A percentile compares a stretch with the other conserved stretches of the same genome.
These are phyloP conservation scores for Eucalyptus urophylla DNA, from an alignment of 345 rosid genomes.

Conservation along the genomic window DNA sequence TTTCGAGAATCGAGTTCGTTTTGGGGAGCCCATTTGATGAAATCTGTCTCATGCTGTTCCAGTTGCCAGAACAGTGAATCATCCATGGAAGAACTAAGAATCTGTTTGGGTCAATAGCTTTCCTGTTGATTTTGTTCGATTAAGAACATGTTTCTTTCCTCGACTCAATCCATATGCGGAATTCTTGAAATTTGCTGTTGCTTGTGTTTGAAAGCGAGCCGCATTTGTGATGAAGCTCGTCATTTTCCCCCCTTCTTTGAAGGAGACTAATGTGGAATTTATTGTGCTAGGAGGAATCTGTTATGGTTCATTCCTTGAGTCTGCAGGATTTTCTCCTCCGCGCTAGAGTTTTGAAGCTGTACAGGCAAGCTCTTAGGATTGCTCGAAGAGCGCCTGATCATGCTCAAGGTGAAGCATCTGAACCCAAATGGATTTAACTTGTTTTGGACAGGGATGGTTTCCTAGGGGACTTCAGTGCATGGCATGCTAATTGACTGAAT, in stretches of 20 bases:
- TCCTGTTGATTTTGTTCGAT: neutral
- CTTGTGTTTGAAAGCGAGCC: neutral
- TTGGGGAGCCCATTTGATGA: neutral
- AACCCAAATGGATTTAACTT: neutral
- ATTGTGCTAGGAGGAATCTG: neutral
- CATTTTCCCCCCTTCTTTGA: neutral
- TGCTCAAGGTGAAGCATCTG: constrained; percentile 36
- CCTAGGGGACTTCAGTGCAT: neutral
- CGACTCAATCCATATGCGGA: neutral
- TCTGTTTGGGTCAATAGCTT: neutral
- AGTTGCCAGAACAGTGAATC: neutral
- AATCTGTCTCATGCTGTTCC: neutral
- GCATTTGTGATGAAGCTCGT: neutral
- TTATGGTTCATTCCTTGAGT: constrained; percentile 39
- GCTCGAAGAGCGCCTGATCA: constrained; percentile 57
- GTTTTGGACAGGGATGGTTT: neutral
- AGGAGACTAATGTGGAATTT: neutral
- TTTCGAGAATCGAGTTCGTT: neutral
- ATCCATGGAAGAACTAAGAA: neutral
- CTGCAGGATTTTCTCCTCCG: constrained; percentile 75
- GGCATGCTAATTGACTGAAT: neutral
- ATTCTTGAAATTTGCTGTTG: neutral
- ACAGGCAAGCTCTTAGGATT: constrained; percentile 67
- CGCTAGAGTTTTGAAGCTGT: constrained; percentile 77
- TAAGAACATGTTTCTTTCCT: neutral